phyloP scores from a whole-genome alignment of 2,329 filamentous ascomycete genomes.

The Aspergillus cejpii region DNA sequence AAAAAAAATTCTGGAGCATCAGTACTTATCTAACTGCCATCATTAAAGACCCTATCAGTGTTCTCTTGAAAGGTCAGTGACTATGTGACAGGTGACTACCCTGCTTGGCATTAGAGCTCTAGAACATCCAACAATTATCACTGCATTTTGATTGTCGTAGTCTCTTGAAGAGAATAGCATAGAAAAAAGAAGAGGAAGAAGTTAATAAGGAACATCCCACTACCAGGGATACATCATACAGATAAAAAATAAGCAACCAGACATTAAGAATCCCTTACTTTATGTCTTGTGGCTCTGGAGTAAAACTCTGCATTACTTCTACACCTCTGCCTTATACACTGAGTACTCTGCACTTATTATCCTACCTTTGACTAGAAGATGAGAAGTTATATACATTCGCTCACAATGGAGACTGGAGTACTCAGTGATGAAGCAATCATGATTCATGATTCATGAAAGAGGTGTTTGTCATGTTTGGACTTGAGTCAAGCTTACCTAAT shows the following conservation, averaged over 20 bases:
- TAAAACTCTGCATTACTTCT: slow-evolving; percentile 1
- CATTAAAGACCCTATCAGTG: not conserved
- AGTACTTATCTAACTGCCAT: not conserved
- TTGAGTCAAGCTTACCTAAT: no score
- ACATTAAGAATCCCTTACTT: not conserved
- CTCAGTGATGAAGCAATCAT: no score
- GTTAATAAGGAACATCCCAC: not conserved
- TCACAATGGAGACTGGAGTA: no score
- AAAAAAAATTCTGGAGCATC: not conserved
- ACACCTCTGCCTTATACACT: no score
- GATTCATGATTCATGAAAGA: no score
- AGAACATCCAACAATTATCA: not conserved
- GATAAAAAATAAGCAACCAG: not conserved
- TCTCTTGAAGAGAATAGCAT: not conserved
- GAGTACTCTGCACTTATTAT: no score
- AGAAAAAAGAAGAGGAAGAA: not conserved
- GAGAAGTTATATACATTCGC: no score
- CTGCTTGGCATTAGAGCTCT: slow-evolving; percentile 2
- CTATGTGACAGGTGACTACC: slow-evolving; percentile 7
- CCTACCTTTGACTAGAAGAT: slow-evolving; percentile 15
- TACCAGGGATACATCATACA: not conserved
- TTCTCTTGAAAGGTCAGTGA: slow-evolving; percentile 4
- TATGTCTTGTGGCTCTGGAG: not conserved
- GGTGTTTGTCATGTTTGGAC: no score
- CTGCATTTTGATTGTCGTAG: no score